phyloP scores from a whole-genome alignment of 148 eudicot genomes.

The Persicaria maculosa region DNA sequence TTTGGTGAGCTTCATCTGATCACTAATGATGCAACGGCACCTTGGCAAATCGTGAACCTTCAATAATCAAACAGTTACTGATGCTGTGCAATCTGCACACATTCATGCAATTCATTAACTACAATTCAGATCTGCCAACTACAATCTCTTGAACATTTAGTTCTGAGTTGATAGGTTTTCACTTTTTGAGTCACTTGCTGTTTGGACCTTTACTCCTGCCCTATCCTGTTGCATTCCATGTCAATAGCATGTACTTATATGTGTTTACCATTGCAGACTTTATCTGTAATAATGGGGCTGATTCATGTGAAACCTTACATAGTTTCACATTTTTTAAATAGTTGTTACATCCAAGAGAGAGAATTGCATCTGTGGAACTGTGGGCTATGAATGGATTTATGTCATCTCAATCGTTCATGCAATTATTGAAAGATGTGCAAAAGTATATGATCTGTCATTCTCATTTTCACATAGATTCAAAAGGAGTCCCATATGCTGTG shows the following conservation, averaged over 20 bases:
- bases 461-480: neutral
- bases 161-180: neutral
- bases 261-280: neutral
- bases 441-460: neutral
- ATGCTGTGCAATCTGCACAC: neutral
- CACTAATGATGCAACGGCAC: neutral
- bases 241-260: neutral
- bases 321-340: no score
- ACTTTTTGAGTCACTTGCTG: neutral
- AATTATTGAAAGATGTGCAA: neutral
- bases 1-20: neutral
- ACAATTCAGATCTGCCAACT: neutral
- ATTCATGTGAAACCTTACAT: neutral
- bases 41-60: neutral
- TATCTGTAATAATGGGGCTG: neutral
- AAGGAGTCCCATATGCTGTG: no score
- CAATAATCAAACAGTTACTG: neutral
- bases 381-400: neutral
- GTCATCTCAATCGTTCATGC: neutral
- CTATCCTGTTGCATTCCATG: neutral
- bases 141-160: neutral
- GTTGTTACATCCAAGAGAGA: neutral
- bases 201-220: neutral
- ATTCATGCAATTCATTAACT: neutral
- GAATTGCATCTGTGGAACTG: neutral